Evolutionary conservation across 2,329 filamentous ascomycete genomes (phyloP).

Genomic region (Calonectria montana): DNA sequence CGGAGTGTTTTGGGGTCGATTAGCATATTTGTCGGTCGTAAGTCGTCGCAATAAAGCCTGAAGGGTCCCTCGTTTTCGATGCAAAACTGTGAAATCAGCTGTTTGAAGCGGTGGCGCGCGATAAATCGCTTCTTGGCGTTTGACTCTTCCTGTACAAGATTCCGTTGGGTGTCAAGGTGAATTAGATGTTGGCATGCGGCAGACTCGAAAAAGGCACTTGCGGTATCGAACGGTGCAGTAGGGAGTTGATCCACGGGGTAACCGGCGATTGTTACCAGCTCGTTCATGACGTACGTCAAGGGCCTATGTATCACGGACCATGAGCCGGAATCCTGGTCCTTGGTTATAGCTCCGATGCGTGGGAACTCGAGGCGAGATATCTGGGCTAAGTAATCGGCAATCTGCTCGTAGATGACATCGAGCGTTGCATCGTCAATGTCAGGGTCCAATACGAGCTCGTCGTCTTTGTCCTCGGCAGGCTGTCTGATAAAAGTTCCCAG

Average conservation of each 20-base stretch:
- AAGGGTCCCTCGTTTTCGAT: constrained; percentile 49
- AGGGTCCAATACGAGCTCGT: constrained; percentile 34
- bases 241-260: constrained; percentile 46
- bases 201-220: constrained; percentile 46
- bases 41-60: constrained; percentile 52
- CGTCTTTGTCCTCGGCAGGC: constrained; percentile 37
- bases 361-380: constrained; percentile 47
- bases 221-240: constrained; percentile 43
- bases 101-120: constrained; percentile 46
- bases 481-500: constrained; percentile 40
- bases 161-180: constrained; percentile 47
- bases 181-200: constrained; percentile 41
- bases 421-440: constrained; percentile 35
- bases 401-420: constrained; percentile 37
- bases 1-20: constrained; percentile 48
- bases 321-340: constrained; percentile 18
- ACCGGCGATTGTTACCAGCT: constrained; percentile 45
- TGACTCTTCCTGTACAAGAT: constrained; percentile 43
- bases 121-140: constrained; percentile 45
- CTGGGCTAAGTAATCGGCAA: constrained; percentile 40
- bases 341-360: constrained; percentile 49
- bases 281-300: constrained; percentile 56
- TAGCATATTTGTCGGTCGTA: constrained; percentile 53
- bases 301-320: constrained; percentile 49
- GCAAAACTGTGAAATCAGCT: constrained; percentile 46